Evolutionary conservation across 2,329 filamentous ascomycete species (phyloP), one percentile per base, ranked within the genome.

Genomic region (Diaporthe batatas): DNA sequence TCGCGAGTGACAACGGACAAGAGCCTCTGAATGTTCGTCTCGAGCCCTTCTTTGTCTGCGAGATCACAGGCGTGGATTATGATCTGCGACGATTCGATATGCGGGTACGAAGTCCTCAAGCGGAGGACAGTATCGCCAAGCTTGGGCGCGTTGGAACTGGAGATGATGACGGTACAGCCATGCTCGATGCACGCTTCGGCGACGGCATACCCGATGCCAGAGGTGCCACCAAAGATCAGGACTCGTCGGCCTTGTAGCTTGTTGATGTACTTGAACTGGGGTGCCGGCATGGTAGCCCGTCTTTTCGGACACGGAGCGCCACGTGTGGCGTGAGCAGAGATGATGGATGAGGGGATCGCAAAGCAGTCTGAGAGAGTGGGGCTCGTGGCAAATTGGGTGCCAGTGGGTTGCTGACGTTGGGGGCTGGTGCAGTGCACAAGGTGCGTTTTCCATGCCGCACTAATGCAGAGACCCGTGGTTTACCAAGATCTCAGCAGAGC

Each of bases 191-290:
- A 79, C 4, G 85, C 85, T 83, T 88, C 84, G 69, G 87, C 87
- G 11, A 86, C 84, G 72, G 78, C 80, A 77, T 83, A 88, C 51
- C 88, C 88, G 53, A 90, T 85, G 70, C 88, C 88, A 57, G 83
- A 82, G 55, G 85, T 86, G 51, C 86, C 87, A 25, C 88, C 88
- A 32, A 89, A 81, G 75, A 90, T 79, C 70, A 90, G 82, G 70
- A 89, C 80, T 44, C 83, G 84, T 36, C 81, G 78, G 75, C 78
- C 79, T 23, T 80, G 74, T 42, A 89, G 85, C 77, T 87, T 88
- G 53, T 68, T 57, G 49, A 57, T 57, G 65, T 42, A 68, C 32
- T 68, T 68, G 49, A 54, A 54, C 51, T 57, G 65, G 25, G 59
- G 25, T 51, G 42, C 29, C 7, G 44, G 18, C 59, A 65, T 65